Percentiles rank a stretch among this genome's conserved stretches.
Evolutionary conservation across 176 grass and related monocot species (phyloP).

Genomic region (Hordeum marinum): DNA sequence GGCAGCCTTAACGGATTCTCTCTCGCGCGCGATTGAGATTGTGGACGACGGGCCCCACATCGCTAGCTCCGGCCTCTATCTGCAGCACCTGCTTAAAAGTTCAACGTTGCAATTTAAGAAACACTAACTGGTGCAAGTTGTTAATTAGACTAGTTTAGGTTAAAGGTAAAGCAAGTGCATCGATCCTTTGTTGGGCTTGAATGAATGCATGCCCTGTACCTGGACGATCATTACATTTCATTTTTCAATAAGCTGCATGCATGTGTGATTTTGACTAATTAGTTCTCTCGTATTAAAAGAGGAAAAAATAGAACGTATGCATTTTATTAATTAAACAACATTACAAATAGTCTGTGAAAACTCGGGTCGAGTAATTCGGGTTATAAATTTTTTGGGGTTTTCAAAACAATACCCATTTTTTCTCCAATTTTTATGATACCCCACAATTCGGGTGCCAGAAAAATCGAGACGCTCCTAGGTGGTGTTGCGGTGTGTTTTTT

Average conservation of each 20-base stretch:
- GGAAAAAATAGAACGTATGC: no score
- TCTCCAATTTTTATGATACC: no score
- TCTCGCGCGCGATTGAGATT: neutral
- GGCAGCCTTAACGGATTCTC: constrained; percentile 26
- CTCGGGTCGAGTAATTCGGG: no score
- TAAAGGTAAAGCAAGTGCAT: neutral
- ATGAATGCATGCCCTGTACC: constrained; percentile 23
- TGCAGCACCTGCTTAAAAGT: neutral
- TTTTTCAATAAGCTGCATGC: neutral
- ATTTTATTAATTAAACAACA: no score
- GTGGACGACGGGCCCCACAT: constrained; percentile 34
- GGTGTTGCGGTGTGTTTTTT: no score
- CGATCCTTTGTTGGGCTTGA: neutral
- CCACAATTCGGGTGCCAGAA: no score
- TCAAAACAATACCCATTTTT: no score
- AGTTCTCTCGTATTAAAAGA: neutral
- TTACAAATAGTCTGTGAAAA: no score
- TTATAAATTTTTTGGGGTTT: no score
- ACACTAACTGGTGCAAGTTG: neutral
- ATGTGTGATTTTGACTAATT: neutral
- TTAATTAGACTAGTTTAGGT: neutral
- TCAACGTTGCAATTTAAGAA: neutral
- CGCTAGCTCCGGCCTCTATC: neutral
- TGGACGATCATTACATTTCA: constrained; percentile 15
- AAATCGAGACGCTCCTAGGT: no score